phyloP scores from a whole-genome alignment of 2,329 filamentous ascomycete species.

The Emmonsiellopsis sp. region DNA sequence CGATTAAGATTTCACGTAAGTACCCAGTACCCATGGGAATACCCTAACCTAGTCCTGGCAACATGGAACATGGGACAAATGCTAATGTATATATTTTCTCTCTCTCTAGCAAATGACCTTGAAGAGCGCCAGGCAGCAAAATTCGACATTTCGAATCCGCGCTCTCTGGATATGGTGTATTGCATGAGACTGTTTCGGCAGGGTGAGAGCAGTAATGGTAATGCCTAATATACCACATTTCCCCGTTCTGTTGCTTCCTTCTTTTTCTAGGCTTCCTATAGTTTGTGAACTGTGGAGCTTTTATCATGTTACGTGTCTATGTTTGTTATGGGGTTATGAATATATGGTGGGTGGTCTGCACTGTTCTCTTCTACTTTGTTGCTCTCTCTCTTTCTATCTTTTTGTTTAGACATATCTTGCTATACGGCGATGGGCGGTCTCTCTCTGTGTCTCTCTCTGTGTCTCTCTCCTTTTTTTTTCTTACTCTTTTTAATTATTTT shows the following conservation, averaged over 20 bases:
- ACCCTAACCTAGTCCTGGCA: background rate
- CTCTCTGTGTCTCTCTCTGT: background rate
- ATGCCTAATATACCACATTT: background rate
- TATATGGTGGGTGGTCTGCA: no score
- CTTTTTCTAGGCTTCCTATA: background rate
- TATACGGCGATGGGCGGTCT: no score
- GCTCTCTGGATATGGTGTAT: constrained; percentile 34
- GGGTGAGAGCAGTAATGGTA: background rate
- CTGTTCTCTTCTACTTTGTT: no score
- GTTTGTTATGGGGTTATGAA: no score
- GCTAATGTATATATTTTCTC: constrained; percentile 3
- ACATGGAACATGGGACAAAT: no score
- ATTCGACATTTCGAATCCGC: constrained; percentile 32
- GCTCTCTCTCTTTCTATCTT: no score
- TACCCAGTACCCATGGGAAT: constrained; percentile 4
- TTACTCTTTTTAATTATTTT: background rate
- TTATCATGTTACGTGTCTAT: no score
- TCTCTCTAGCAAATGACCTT: constrained; percentile 25
- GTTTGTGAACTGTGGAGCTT: no score
- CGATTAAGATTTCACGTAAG: constrained; percentile 33
- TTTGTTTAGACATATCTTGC: no score
- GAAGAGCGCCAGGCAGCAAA: constrained; percentile 29
- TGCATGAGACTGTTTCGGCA: constrained; percentile 27
- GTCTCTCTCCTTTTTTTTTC: background rate
- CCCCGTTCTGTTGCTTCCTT: background rate